Conservation (phyloP, 2,329 filamentous ascomycete species). For the Aspergillus chevalieri region DNA sequence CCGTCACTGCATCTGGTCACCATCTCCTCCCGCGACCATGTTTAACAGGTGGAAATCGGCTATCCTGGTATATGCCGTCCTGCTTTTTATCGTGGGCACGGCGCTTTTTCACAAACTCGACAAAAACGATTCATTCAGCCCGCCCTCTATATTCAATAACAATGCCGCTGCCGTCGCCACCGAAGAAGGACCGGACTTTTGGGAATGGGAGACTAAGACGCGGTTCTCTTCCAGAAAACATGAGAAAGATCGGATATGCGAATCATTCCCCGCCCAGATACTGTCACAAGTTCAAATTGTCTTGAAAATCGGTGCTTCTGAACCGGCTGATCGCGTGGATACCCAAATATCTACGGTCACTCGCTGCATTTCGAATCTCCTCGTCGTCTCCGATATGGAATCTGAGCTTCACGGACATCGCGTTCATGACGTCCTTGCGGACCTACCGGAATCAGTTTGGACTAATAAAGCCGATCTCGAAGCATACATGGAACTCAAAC, state of each 20-base stretch:
- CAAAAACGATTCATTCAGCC: neutral
- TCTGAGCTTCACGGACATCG: conserved; percentile 40
- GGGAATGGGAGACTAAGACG: conserved; percentile 18
- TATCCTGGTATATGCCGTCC: neutral
- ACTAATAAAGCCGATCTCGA: conserved; percentile 32
- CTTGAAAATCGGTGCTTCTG: conserved; percentile 46
- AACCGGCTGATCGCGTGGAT: conserved; percentile 35
- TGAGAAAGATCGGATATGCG: conserved; percentile 9
- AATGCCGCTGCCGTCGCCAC: neutral
- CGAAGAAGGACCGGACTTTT: conserved; percentile 8
- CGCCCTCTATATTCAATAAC: neutral
- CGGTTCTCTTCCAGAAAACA: conserved; percentile 8
- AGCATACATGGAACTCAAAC: conserved; percentile 31
- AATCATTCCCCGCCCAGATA: conserved; percentile 28
- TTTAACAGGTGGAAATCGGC: neutral
- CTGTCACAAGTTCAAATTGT: conserved; percentile 42
- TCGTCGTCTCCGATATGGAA: conserved; percentile 49
- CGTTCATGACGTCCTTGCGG: conserved; percentile 43
- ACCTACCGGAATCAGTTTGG: conserved; percentile 40
- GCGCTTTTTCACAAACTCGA: neutral
- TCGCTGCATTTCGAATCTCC: conserved; percentile 43
- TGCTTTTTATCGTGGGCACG: neutral
- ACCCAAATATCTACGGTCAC: conserved; percentile 50
- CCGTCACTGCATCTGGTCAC: neutral
- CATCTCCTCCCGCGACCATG: neutral